These are phyloP conservation scores for Sodiomyces alkalinus DNA, from an alignment of 2,329 filamentous ascomycete genomes.

Conservation along the genomic window DNA sequence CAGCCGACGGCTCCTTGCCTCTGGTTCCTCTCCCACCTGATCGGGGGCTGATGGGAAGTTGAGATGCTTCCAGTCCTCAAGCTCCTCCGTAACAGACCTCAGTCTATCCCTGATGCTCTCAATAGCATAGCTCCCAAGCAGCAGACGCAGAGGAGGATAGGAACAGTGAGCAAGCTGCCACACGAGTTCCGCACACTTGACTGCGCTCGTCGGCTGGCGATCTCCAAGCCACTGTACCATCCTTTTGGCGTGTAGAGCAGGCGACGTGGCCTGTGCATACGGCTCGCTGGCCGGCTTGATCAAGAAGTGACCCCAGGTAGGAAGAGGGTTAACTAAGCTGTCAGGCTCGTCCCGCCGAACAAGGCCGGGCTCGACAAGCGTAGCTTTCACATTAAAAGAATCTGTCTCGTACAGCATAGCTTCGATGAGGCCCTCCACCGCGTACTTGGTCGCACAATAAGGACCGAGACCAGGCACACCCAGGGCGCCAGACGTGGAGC, in stretches of 20 bases:
- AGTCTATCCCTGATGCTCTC: conserved; percentile 88
- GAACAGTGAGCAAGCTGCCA: conserved; percentile 92
- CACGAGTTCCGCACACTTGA: conserved; percentile 83
- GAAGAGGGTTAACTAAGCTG: conserved; percentile 39
- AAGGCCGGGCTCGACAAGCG: conserved; percentile 80
- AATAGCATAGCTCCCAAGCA: conserved; percentile 88
- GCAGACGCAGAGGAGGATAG: conserved; percentile 74
- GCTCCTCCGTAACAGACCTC: conserved; percentile 83
- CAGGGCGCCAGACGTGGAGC: conserved; percentile 79
- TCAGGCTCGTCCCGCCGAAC: conserved; percentile 74
- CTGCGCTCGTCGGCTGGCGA: conserved; percentile 78
- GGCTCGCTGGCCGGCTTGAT: conserved; percentile 74
- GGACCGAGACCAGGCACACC: conserved; percentile 86
- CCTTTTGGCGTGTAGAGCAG: conserved; percentile 73
- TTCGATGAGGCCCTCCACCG: conserved; percentile 88
- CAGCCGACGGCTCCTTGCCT: conserved; percentile 1
- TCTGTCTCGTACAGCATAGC: conserved; percentile 95
- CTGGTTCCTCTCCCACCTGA: conserved; percentile 1
- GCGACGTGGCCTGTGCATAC: conserved; percentile 63
- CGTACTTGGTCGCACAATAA: conserved; percentile 95
- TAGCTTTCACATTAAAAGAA: conserved; percentile 80
- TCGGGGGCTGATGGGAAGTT: conserved; percentile 44
- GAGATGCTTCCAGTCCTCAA: conserved; percentile 84
- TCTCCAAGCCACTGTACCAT: conserved; percentile 94
- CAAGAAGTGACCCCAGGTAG: conserved; percentile 81